Base-by-base conservation (phyloP, 176 grass and related monocot species). In the Cenchrus americanus region DNA sequence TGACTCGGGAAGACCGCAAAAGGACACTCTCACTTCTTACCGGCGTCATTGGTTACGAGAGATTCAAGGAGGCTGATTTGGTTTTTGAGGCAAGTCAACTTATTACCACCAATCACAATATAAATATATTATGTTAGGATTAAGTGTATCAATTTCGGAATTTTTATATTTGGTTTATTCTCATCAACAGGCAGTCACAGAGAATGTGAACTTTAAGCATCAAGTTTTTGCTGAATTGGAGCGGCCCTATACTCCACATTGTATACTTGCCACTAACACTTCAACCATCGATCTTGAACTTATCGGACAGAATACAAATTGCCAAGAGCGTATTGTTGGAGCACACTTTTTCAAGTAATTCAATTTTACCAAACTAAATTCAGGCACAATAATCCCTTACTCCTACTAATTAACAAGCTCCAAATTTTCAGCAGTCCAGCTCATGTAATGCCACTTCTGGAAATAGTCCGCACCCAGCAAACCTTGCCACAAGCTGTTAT, bases 341-440 rank as follows among this genome's bases (percentile, higher is more conserved):
- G 92, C 92, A 76, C 96, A 98, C 82, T 98, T 98, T 91, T 98
- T 98, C 61, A 95, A 90, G 95, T 97, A 88, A 90, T 48, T 44
- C 54, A 79, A 26, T 57, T 58, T 80, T 65, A 18, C 17, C 1
- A 54, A 18, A 54, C 15, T 54, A 18, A 54, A 54, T 58, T 70
- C 32, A 82, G 75, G 49, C 23, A 63, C 42, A 9, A 21, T 50
- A 65, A 14, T 32, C 4, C 24, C 62, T 65, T 65, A 34, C 27
- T 24, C 27, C 34, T 65, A 17, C 27, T 64, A 12, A 64, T 13
- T 13, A 30, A 6, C 11, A 62, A 62, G 2, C 2, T 62, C 4
- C 24, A 43, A 51, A 71, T 37, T 42, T 75, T 51, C 40, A 15
- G n/a, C 62, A 41, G 91, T 59, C 93, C 96, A 49, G 96, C 96